Evolutionary conservation across 1,284 basidiomycete genomes (phyloP), one percentile per base, ranked within the genome.

Genomic region (Ustilago curta): DNA sequence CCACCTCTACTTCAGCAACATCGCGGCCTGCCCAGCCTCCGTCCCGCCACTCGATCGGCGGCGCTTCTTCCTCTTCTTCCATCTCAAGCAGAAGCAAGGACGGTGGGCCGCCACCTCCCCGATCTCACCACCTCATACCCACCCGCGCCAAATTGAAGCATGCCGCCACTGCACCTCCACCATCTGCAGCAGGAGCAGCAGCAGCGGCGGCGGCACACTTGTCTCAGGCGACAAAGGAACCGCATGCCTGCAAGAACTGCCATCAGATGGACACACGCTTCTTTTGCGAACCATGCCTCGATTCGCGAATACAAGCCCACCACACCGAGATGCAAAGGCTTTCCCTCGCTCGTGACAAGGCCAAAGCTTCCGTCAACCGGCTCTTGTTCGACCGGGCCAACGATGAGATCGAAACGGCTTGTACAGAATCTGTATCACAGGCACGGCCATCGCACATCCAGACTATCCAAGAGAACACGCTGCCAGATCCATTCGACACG

Each of bases 211-310:
- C 44, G 12, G 32, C 45, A 2, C 40, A 29, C n/a, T 14, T 23
- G n/a, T 23, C 49, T 9, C 4, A 21, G 9, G 29, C 47, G 12
- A 37, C 45, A 3, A 42, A 14, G 18, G 23, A 39, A 4, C 35
- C 69, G 5, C 55, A 66, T 19, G 29, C 51, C 19, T 78, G 76
- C 37, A 44, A 59, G 1, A 60, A 79, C 27, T 79, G 77, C 25
- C 67, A 61, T 37, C 67, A 60, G 35, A 50, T 59, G 37, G 63
- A 77, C 19, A 60, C 66, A 4, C 60, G 60, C 32, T 79, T 79
- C 62, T 79, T 60, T 35, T 79, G 77, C 57, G 61, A 65, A 11
- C 56, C 59, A 9, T 79, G 77, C 32, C 55, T 77, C 48, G 39
- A 58, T 39, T 66, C 68, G 1, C 35, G 70, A 29, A 51, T 77